Percentiles rank a stretch among this genome's conserved stretches.
Conservation (phyloP, 441 rosid species). For the Hura crepitans region DNA sequence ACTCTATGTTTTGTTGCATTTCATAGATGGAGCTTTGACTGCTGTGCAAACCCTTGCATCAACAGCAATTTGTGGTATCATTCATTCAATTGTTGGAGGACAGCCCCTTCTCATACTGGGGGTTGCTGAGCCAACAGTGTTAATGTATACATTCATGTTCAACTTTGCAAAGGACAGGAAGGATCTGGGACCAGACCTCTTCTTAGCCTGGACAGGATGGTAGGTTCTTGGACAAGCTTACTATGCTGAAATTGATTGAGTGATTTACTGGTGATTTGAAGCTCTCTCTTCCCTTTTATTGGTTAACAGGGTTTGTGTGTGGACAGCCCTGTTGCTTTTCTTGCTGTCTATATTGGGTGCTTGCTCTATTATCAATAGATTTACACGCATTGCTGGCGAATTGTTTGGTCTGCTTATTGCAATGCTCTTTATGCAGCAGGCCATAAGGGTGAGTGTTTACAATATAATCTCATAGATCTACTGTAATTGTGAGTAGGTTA, state of each 20-base stretch:
- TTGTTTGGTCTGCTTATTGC: conserved; percentile 77
- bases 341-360: conserved; percentile 63
- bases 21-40: conserved; percentile 60
- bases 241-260: conserved; percentile 14
- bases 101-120: conserved; percentile 80
- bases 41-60: conserved; percentile 83
- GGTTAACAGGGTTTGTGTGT: conserved; percentile 63
- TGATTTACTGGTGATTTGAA: conserved; percentile 26
- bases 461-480: conserved; percentile 1
- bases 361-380: conserved; percentile 76
- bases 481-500: conserved; percentile 7
- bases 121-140: conserved; percentile 80
- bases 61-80: conserved; percentile 66
- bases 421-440: conserved; percentile 86
- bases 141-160: conserved; percentile 79
- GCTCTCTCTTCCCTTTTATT: conserved; percentile 20
- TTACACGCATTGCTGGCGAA: conserved; percentile 81
- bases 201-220: conserved; percentile 88
- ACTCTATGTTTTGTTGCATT: conserved; percentile 13
- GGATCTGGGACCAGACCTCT: conserved; percentile 62
- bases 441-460: conserved; percentile 51
- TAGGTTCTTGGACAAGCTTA: conserved; percentile 27
- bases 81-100: conserved; percentile 69
- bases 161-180: conserved; percentile 65
- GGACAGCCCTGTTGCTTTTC: conserved; percentile 75